Conservation (phyloP, 352 stramenopile species). For the Globisporangium viniferum region DNA sequence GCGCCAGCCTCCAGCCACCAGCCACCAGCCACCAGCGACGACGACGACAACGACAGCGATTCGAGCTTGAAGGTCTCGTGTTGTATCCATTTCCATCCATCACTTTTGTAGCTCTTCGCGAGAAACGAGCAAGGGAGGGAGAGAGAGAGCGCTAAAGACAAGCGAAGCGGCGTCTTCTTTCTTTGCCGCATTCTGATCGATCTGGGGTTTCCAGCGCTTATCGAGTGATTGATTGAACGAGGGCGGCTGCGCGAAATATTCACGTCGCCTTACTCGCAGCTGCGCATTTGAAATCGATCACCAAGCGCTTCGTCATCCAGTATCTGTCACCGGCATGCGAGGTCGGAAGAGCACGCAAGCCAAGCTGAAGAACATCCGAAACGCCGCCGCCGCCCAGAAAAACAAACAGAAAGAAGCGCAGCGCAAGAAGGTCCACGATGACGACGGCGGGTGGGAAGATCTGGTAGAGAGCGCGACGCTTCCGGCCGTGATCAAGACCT, state of each 20-base stretch:
- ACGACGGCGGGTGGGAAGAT: conserved; percentile 9
- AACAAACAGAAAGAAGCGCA: neutral
- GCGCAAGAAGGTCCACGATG: conserved; percentile 1
- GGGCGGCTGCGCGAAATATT: conserved; percentile 9
- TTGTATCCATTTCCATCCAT: neutral
- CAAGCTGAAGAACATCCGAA: conserved; percentile 7
- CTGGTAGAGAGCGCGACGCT: conserved; percentile 8
- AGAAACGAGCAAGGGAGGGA: neutral
- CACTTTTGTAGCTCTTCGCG: neutral
- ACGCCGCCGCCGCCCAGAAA: conserved; percentile 1
- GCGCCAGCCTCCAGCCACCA: neutral
- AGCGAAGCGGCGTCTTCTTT: conserved; percentile 3
- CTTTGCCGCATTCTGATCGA: neutral
- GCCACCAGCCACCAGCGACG: neutral
- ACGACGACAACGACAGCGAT: neutral
- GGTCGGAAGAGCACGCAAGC: neutral
- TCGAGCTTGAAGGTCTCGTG: neutral
- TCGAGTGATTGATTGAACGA: conserved; percentile 1
- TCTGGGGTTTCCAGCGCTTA: neutral
- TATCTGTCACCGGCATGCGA: neutral
- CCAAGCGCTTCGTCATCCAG: neutral
- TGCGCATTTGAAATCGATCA: neutral
- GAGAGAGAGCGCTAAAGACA: conserved; percentile 8
- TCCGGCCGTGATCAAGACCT: conserved; percentile 5
- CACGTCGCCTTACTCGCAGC: neutral